A percentile compares a stretch with the other conserved stretches of the same genome.
These are phyloP conservation scores for Tieghemostelium lacteum DNA, from an alignment of 78 protist genomes.

Conservation along the genomic window DNA sequence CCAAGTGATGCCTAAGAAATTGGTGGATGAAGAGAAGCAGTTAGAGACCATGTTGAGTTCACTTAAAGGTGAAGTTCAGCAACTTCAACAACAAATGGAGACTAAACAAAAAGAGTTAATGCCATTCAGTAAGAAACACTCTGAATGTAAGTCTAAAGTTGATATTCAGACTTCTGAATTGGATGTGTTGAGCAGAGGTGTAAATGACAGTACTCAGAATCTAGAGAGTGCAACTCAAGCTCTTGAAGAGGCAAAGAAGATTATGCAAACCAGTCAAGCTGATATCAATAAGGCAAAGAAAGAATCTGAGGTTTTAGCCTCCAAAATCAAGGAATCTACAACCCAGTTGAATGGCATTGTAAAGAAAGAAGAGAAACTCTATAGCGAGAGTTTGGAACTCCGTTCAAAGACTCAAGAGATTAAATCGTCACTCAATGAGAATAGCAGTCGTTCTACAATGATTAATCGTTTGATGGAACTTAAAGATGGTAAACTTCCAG, in stretches of 20 bases:
- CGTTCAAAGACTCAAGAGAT: conserved; percentile 34
- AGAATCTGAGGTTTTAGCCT: background rate
- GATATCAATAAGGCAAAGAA: conserved; percentile 28
- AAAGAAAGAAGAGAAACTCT: conserved; percentile 8
- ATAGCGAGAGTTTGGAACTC: background rate
- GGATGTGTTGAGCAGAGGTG: conserved; percentile 43
- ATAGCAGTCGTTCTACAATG: conserved; percentile 1
- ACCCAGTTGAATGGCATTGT: background rate
- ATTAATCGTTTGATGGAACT: conserved; percentile 66
- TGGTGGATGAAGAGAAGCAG: conserved; percentile 51
- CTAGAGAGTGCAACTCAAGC: conserved; percentile 50
- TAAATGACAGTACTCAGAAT: conserved; percentile 11
- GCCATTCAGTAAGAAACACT: conserved; percentile 67
- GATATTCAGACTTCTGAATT: conserved; percentile 78
- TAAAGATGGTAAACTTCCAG: conserved; percentile 61
- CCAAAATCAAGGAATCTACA: background rate
- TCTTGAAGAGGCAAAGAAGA: conserved; percentile 23
- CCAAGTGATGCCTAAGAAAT: conserved; percentile 4
- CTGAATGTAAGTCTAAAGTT: conserved; percentile 23
- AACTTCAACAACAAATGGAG: conserved; percentile 85
- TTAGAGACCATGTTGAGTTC: conserved; percentile 73
- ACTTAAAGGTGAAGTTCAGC: conserved; percentile 75
- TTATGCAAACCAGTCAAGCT: background rate
- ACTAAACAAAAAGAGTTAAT: conserved; percentile 81
- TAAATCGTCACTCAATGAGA: background rate